Percentiles rank a stretch among this genome's conserved stretches.
Evolutionary conservation across 352 stramenopile species (phyloP).

Genomic region (Phytophthora syringae): DNA sequence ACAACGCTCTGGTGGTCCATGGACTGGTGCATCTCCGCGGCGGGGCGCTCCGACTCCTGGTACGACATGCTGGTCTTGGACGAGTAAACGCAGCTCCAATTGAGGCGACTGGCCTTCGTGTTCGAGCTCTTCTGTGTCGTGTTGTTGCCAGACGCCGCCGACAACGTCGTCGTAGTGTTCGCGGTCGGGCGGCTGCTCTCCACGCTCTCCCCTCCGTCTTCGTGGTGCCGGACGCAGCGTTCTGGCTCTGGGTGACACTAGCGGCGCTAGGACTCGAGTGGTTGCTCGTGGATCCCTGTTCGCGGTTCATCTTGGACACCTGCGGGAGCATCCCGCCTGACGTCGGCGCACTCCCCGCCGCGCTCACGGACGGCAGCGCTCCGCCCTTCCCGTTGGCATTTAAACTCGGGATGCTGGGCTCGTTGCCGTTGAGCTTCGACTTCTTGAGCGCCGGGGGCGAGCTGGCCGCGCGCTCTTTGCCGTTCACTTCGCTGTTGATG

Average conservation of each 20-base stretch:
- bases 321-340: slow-evolving; percentile 44
- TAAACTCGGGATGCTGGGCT: slow-evolving; percentile 66
- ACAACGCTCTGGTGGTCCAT: slow-evolving; percentile 91
- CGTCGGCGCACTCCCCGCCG: slow-evolving; percentile 29
- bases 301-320: slow-evolving; percentile 69
- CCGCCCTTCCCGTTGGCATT: slow-evolving; percentile 72
- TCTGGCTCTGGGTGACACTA: slow-evolving; percentile 31
- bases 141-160: slow-evolving; percentile 52
- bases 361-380: slow-evolving; percentile 53
- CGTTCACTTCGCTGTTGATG: slow-evolving; percentile 71
- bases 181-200: slow-evolving; percentile 33
- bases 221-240: slow-evolving; percentile 43
- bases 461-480: slow-evolving; percentile 54
- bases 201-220: slow-evolving; percentile 35
- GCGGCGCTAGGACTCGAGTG: slow-evolving; percentile 62
- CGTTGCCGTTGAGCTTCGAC: slow-evolving; percentile 65
- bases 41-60: slow-evolving; percentile 80
- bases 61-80: slow-evolving; percentile 73
- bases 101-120: slow-evolving; percentile 83
- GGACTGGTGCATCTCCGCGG: slow-evolving; percentile 86
- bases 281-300: slow-evolving; percentile 48
- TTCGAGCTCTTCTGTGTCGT: slow-evolving; percentile 77
- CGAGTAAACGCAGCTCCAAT: slow-evolving; percentile 88
- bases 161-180: slow-evolving; percentile 29
- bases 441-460: slow-evolving; percentile 82